These are phyloP conservation scores for Nannochloropsis oceanica DNA, from an alignment of 108 stramenopile species.

Conservation along the genomic window DNA sequence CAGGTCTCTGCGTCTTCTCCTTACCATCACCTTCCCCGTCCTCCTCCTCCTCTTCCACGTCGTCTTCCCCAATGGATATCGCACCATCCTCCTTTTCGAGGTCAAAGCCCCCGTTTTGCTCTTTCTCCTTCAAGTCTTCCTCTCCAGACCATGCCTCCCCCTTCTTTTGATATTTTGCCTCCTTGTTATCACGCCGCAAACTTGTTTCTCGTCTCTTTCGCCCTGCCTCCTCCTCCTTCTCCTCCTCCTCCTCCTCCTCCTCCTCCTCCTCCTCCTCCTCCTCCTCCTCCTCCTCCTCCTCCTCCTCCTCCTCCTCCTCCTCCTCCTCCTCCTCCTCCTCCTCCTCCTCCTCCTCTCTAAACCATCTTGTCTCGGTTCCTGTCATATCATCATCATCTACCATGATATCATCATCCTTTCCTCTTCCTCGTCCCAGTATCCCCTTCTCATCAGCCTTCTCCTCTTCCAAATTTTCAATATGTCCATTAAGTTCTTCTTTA, in stretches of 20 bases:
- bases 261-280: background rate
- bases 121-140: background rate
- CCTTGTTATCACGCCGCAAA: too few species aligned
- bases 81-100: background rate
- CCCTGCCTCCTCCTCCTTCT: background rate
- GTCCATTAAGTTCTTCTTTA: background rate
- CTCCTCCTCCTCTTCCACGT: background rate
- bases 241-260: background rate
- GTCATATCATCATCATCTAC: background rate
- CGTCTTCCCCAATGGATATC: background rate
- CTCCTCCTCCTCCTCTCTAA: background rate
- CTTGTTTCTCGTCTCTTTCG: background rate
- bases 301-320: background rate
- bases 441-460: background rate
- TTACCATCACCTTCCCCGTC: background rate
- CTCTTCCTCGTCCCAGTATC: background rate
- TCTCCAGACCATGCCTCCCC: background rate
- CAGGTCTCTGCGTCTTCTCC: background rate
- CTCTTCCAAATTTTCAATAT: background rate
- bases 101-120: background rate
- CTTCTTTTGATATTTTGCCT: background rate
- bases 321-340: background rate
- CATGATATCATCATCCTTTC: background rate
- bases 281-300: background rate
- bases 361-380: background rate